phyloP scores from a whole-genome alignment of 2,329 filamentous ascomycete species.

The Xylariaceae sp. region DNA sequence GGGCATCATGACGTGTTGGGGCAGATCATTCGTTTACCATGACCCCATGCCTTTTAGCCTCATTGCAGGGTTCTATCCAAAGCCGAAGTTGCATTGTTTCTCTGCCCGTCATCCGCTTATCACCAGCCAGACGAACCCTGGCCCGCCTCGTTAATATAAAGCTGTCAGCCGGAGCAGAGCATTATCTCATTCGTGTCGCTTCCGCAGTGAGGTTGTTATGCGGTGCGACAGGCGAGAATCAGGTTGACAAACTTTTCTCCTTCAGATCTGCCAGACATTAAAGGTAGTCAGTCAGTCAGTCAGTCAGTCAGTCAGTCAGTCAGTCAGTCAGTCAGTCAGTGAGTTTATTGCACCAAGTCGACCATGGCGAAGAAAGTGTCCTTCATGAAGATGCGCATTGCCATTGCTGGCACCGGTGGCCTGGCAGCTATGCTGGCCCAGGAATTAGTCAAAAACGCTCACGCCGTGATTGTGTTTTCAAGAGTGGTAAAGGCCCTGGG shows the following conservation, averaged over 20 bases:
- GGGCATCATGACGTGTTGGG: constrained; percentile 22
- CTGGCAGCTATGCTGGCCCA: constrained; percentile 54
- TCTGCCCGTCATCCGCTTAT: constrained; percentile 5
- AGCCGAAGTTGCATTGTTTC: constrained; percentile 24
- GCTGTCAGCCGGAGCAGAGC: constrained; percentile 20
- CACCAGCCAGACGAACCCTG: constrained; percentile 21
- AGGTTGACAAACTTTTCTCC: constrained; percentile 6
- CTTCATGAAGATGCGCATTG: constrained; percentile 51
- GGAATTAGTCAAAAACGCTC: constrained; percentile 57
- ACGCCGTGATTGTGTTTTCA: constrained; percentile 67
- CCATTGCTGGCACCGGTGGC: constrained; percentile 56
- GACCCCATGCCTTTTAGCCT: constrained; percentile 20
- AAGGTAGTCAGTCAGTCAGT: too few relatives aligned
- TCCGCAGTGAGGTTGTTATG: constrained; percentile 21
- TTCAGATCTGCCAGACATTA: too few relatives aligned
- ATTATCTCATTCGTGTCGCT: constrained; percentile 20
- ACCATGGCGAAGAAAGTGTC: constrained; percentile 27
- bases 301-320: too few relatives aligned
- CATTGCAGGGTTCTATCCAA: constrained; percentile 18
- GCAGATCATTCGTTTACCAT: constrained; percentile 18
- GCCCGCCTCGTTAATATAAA: constrained; percentile 25
- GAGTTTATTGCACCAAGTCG: constrained; percentile 6
- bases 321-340: too few relatives aligned
- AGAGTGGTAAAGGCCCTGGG: constrained; percentile 45
- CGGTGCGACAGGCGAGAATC: constrained; percentile 14